A percentile compares a stretch with the other conserved stretches of the same genome.
These are phyloP conservation scores for Suillus cothurnatus DNA, from an alignment of 768 basidiomycete species.

Conservation along the genomic window DNA sequence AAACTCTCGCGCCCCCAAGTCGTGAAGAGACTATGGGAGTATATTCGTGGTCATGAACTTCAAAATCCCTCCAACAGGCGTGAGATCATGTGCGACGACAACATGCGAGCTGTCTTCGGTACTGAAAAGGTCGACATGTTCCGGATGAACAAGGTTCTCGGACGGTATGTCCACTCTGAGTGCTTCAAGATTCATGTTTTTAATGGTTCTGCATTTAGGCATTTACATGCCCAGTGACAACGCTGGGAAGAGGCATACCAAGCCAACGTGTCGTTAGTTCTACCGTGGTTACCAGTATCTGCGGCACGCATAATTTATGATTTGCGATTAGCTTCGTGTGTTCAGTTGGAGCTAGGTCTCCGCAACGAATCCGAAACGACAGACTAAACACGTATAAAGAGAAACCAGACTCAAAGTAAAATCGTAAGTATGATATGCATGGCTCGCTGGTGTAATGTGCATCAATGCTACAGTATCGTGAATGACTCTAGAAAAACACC, in stretches of 20 bases:
- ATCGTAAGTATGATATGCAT: not conserved
- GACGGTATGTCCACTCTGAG: conserved; percentile 51
- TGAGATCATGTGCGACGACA: conserved; percentile 83
- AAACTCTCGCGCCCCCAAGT: conserved; percentile 85
- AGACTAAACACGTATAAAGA: not conserved
- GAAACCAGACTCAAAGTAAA: not conserved
- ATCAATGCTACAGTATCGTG: conserved; percentile 2
- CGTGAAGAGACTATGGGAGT: conserved; percentile 88
- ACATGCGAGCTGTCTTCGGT: conserved; percentile 73
- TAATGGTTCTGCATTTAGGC: conserved; percentile 21
- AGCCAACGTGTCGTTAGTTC: not conserved
- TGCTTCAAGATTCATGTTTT: not conserved
- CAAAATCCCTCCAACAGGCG: conserved; percentile 86
- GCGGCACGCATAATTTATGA: not conserved
- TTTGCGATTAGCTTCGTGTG: not conserved
- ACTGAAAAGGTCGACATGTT: conserved; percentile 91
- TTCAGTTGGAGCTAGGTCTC: not conserved
- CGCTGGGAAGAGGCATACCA: not conserved
- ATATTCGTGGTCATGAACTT: conserved; percentile 79
- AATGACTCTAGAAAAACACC: not conserved
- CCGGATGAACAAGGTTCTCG: conserved; percentile 90
- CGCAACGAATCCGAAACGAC: not conserved
- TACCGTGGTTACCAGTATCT: not conserved
- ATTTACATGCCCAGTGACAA: conserved; percentile 33
- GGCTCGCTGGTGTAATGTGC: not conserved